Percentiles rank a stretch among this genome's conserved stretches.
Conservation (phyloP, 306 rosid genomes). For the Fragaria nilgerrensis region DNA sequence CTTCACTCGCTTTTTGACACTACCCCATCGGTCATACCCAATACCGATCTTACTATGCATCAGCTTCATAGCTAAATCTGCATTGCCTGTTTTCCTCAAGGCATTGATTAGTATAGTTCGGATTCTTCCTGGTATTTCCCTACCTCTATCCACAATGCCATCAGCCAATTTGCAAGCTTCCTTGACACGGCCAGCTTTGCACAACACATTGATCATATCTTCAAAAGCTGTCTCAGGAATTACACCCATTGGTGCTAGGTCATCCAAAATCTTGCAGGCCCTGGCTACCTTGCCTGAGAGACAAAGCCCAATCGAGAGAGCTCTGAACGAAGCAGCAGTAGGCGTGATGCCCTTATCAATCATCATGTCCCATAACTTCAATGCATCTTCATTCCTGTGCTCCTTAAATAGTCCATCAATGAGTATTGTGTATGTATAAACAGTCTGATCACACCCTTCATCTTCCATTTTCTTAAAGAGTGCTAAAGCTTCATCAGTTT, state of each 20-base stretch:
- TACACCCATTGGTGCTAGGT: slow-evolving; percentile 80
- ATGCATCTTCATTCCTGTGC: slow-evolving; percentile 73
- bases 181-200: slow-evolving; percentile 73
- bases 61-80: slow-evolving; percentile 76
- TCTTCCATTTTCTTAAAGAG: slow-evolving; percentile 61
- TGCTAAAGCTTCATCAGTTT: slow-evolving; percentile 57
- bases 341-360: slow-evolving; percentile 79
- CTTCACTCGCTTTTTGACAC: slow-evolving; percentile 74
- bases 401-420: slow-evolving; percentile 65
- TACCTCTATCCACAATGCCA: slow-evolving; percentile 83
- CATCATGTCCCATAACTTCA: slow-evolving; percentile 81
- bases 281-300: slow-evolving; percentile 82
- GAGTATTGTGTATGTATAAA: slow-evolving; percentile 75
- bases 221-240: slow-evolving; percentile 74
- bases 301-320: slow-evolving; percentile 76
- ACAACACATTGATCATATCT: slow-evolving; percentile 73
- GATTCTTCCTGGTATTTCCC: slow-evolving; percentile 81
- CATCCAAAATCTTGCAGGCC: slow-evolving; percentile 90
- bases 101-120: slow-evolving; percentile 74
- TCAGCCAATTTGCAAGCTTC: slow-evolving; percentile 95
- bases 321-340: slow-evolving; percentile 76
- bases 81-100: slow-evolving; percentile 78
- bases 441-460: slow-evolving; percentile 81
- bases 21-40: slow-evolving; percentile 79
- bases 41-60: slow-evolving; percentile 92